phyloP scores from a whole-genome alignment of 768 basidiomycete species.

The Dentipellis sp. region DNA sequence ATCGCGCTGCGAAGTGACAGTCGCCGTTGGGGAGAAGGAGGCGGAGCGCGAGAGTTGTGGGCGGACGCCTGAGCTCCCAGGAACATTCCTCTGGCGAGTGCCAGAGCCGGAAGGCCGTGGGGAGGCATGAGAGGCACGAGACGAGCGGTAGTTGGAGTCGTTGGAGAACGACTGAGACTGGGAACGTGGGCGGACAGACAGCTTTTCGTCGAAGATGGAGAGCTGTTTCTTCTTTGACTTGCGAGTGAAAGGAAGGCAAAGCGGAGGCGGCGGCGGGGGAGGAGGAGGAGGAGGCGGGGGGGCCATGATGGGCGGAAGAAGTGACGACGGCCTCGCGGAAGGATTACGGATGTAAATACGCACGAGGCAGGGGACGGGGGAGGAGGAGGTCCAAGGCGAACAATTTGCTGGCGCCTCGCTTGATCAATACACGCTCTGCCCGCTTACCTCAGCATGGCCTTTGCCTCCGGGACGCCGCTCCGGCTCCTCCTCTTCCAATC shows the following conservation, averaged over 20 bases:
- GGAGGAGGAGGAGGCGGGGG: conserved; percentile 10
- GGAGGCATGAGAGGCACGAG: not conserved
- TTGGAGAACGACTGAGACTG: not conserved
- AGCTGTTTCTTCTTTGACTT: conserved; percentile 11
- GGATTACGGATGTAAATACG: too few relatives aligned
- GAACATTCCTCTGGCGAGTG: too few relatives aligned
- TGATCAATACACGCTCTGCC: too few relatives aligned
- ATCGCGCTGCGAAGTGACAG: conserved; percentile 1
- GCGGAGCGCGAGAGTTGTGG: conserved; percentile 9
- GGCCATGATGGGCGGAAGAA: conserved; percentile 4
- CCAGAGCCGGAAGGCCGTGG: not conserved
- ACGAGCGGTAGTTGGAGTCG: conserved; percentile 2
- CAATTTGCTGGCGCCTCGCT: too few relatives aligned
- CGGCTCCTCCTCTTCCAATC: too few relatives aligned
- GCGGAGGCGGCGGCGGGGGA: conserved; percentile 8
- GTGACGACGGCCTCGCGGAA: not conserved
- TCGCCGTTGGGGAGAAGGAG: conserved; percentile 12
- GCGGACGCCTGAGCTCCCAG: not conserved
- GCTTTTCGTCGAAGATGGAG: conserved; percentile 8
- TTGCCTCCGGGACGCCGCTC: too few relatives aligned
- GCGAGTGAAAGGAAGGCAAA: conserved; percentile 13
- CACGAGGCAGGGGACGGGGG: too few relatives aligned
- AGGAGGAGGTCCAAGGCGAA: too few relatives aligned
- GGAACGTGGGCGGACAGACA: not conserved
- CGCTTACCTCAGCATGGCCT: too few relatives aligned